Evolutionary conservation across 805 yeast species (phyloP).

Genomic region (Candida orba): DNA sequence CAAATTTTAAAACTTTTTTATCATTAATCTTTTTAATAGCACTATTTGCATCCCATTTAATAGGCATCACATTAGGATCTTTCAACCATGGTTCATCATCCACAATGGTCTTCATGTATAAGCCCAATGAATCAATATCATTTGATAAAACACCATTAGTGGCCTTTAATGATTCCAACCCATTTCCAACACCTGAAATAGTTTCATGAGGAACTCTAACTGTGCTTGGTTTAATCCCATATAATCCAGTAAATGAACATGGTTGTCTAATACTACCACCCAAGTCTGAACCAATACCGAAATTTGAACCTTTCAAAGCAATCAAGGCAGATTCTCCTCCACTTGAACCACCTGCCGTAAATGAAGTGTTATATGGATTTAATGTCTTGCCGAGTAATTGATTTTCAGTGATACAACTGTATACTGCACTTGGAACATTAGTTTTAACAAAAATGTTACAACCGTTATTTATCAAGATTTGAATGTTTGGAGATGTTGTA

Average conservation of each 20-base stretch:
- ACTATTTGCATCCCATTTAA: constrained; percentile 30
- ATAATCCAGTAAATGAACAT: constrained; percentile 33
- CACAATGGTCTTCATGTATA: constrained; percentile 23
- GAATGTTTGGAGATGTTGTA: constrained; percentile 32
- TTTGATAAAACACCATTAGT: constrained; percentile 40
- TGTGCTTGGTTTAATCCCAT: constrained; percentile 36
- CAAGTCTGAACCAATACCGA: constrained; percentile 46
- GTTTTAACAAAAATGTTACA: constrained; percentile 48
- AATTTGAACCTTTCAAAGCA: constrained; percentile 29
- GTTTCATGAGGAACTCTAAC: constrained; percentile 34
- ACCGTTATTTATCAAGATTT: constrained; percentile 34
- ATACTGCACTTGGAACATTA: constrained; percentile 40
- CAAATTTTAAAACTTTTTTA: constrained; percentile 31
- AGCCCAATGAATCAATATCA: constrained; percentile 28
- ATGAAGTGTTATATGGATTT: constrained; percentile 34
- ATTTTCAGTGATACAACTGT: constrained; percentile 36
- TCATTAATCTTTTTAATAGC: constrained; percentile 16
- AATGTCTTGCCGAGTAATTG: constrained; percentile 37
- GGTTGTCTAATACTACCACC: constrained; percentile 47
- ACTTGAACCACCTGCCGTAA: constrained; percentile 42
- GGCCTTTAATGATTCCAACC: constrained; percentile 31
- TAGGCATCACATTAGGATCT: constrained; percentile 32
- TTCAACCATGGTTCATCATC: constrained; percentile 30
- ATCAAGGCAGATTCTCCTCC: constrained; percentile 49
- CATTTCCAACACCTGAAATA: constrained; percentile 27